A percentile compares a stretch with the other conserved stretches of the same genome.
Evolutionary conservation across 805 yeast genomes (phyloP).

Genomic region (Nakazawaea ishiwadae): DNA sequence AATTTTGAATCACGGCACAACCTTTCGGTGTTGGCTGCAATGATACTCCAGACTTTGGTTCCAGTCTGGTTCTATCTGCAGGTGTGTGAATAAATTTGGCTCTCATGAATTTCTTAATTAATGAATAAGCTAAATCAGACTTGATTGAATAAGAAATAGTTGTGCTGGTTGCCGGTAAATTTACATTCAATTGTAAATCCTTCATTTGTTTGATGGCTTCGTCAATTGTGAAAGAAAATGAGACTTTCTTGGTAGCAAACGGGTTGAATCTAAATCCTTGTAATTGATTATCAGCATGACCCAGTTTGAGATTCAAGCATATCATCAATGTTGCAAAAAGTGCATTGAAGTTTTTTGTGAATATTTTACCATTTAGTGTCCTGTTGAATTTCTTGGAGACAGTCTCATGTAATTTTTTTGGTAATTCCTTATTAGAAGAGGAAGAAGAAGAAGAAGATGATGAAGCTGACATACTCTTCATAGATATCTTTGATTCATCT

Average conservation of each 20-base stretch:
- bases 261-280: constrained; percentile 9
- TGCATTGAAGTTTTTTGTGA: constrained; percentile 52
- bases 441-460: neutral
- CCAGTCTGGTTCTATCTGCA: constrained; percentile 58
- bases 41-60: constrained; percentile 35
- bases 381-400: constrained; percentile 40
- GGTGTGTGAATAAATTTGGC: constrained; percentile 73
- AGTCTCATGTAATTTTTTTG: constrained; percentile 33
- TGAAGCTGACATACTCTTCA: neutral
- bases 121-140: constrained; percentile 39
- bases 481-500: no score
- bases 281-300: neutral
- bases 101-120: constrained; percentile 48
- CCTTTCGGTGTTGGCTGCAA: constrained; percentile 94
- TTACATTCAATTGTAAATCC: constrained; percentile 41
- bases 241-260: constrained; percentile 30
- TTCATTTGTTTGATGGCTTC: constrained; percentile 52
- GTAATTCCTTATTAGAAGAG: neutral
- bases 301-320: neutral
- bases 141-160: constrained; percentile 51
- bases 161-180: constrained; percentile 45
- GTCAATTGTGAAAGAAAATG: constrained; percentile 48
- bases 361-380: constrained; percentile 49
- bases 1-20: constrained; percentile 59
- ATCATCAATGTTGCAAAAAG: constrained; percentile 47